Evolutionary conservation across 305 asterid genomes (phyloP).

Genomic region (Fraxinus platypoda): DNA sequence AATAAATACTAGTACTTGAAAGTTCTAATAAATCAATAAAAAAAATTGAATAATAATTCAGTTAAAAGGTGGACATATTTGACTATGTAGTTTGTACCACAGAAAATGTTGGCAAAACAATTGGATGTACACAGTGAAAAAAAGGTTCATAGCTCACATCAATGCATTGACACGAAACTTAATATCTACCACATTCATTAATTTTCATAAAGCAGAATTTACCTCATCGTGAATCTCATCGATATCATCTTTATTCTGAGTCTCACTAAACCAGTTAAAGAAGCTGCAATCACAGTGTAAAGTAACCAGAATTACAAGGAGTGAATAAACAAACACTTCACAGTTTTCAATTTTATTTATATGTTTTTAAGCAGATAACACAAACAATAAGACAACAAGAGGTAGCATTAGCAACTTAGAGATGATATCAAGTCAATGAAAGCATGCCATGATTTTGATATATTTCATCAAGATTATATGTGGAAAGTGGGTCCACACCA

Average conservation of each 20-base stretch:
- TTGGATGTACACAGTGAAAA: neutral
- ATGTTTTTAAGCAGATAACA: neutral
- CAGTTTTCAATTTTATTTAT: neutral
- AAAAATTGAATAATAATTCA: neutral
- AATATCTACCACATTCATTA: neutral
- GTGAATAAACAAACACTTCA: neutral
- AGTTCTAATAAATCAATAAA: neutral
- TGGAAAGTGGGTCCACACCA: neutral
- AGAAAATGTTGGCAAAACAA: neutral
- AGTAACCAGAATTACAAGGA: neutral
- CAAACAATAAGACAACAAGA: neutral
- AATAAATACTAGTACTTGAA: neutral
- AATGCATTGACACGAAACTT: neutral
- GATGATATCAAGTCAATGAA: neutral
- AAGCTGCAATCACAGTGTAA: slow-evolving; percentile 61
- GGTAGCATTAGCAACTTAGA: neutral
- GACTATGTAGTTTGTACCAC: neutral
- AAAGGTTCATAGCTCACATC: neutral
- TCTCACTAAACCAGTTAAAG: slow-evolving; percentile 76
- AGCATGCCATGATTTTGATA: neutral
- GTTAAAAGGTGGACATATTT: neutral
- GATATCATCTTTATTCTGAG: slow-evolving; percentile 50
- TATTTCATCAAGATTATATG: neutral
- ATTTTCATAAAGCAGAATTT: slow-evolving; percentile 16
- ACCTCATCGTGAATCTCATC: slow-evolving; percentile 89